These are phyloP conservation scores for Sambucus nigra DNA, from an alignment of 129 eudicot species.

Conservation along the genomic window DNA sequence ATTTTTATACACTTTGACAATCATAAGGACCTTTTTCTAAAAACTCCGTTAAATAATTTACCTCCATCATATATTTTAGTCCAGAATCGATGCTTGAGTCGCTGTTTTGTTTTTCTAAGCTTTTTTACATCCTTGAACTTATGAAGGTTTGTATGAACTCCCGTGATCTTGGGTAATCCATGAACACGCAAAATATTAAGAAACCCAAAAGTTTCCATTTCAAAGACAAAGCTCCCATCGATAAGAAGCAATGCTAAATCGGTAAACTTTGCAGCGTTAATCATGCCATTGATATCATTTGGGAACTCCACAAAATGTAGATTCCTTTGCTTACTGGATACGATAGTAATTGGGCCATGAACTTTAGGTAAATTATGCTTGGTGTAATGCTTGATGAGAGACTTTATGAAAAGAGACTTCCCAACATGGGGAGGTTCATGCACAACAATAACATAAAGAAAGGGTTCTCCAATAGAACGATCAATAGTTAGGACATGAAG, in stretches of 20 bases:
- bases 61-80: slow-evolving; percentile 93
- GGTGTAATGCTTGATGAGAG: slow-evolving; percentile 77
- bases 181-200: slow-evolving; percentile 88
- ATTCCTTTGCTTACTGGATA: slow-evolving; percentile 89
- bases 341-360: slow-evolving; percentile 78
- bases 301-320: slow-evolving; percentile 92
- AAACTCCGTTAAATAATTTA: too few relatives aligned
- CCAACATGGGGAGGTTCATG: slow-evolving; percentile 99
- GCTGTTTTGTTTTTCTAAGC: slow-evolving; percentile 85
- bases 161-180: slow-evolving; percentile 97
- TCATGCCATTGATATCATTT: slow-evolving; percentile 92
- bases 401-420: slow-evolving; percentile 79
- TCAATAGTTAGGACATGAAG: slow-evolving; percentile 75
- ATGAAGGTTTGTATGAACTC: slow-evolving; percentile 95
- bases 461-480: slow-evolving; percentile 69
- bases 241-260: slow-evolving; percentile 80
- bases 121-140: slow-evolving; percentile 90
- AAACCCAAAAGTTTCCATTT: slow-evolving; percentile 98
- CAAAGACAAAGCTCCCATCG: slow-evolving; percentile 97
- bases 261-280: slow-evolving; percentile 85
- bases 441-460: slow-evolving; percentile 81
- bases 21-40: too few relatives aligned
- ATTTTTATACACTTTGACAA: too few relatives aligned
- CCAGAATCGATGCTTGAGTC: slow-evolving; percentile 96
- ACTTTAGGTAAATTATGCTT: slow-evolving; percentile 82